These are phyloP conservation scores for Pseudocercospora cruenta DNA, from an alignment of 2,329 filamentous ascomycete species.

Conservation along the genomic window DNA sequence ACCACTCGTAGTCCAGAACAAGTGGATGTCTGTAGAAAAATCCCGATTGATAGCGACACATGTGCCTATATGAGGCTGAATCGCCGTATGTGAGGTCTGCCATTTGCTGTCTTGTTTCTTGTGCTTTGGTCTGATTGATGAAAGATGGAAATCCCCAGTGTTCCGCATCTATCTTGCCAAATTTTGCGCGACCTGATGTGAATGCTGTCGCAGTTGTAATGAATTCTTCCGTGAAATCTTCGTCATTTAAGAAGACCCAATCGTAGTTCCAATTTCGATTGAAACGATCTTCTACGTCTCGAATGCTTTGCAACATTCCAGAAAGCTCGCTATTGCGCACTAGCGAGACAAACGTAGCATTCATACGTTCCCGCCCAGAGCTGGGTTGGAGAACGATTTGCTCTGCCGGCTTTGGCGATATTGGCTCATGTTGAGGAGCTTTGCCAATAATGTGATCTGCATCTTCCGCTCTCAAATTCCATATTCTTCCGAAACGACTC, in stretches of 20 bases:
- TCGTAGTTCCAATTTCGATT: conserved; percentile 9
- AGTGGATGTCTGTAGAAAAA: conserved; percentile 47
- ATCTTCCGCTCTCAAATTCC: neutral
- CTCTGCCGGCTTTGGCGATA: neutral
- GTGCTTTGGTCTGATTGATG: neutral
- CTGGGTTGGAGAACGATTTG: neutral
- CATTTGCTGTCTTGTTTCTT: conserved; percentile 2
- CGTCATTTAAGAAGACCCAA: conserved; percentile 7
- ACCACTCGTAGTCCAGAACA: conserved; percentile 58
- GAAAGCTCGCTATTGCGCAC: conserved; percentile 72
- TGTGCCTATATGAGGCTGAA: conserved; percentile 40
- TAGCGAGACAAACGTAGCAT: conserved; percentile 93
- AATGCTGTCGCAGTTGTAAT: neutral
- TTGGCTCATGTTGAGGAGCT: neutral
- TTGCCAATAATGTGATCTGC: neutral
- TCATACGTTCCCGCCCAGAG: conserved; percentile 31
- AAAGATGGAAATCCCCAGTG: neutral
- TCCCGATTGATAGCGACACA: conserved; percentile 47
- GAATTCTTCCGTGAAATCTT: conserved; percentile 6
- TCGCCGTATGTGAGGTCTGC: conserved; percentile 1
- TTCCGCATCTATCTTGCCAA: neutral
- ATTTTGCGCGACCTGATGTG: conserved; percentile 7
- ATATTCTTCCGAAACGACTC: neutral
- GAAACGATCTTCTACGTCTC: conserved; percentile 72
- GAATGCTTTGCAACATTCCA: conserved; percentile 91